phyloP scores from a whole-genome alignment of 2,329 filamentous ascomycete genomes.

The Fusarium tjaetaba region DNA sequence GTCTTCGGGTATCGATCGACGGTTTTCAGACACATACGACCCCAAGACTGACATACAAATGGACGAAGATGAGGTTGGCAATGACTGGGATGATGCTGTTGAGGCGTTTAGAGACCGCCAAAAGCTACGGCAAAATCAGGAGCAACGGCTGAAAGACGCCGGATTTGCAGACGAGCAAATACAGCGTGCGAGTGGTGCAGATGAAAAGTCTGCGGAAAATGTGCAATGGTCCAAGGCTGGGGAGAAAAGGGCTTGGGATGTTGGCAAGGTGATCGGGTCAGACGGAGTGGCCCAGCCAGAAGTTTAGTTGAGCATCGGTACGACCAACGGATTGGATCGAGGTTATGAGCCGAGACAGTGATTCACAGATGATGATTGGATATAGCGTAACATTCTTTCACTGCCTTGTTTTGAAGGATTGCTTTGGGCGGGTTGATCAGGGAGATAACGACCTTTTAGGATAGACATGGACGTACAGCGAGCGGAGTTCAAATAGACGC shows the following conservation, averaged over 20 bases:
- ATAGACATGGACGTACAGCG: background rate
- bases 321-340: slow-evolving; percentile 4
- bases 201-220: slow-evolving; percentile 68
- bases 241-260: slow-evolving; percentile 71
- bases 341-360: slow-evolving; percentile 10
- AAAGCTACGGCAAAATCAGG: slow-evolving; percentile 78
- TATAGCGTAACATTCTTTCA: slow-evolving; percentile 3
- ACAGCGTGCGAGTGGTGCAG: slow-evolving; percentile 65
- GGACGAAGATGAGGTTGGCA: slow-evolving; percentile 58
- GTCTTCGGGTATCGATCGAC: slow-evolving; percentile 77
- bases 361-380: slow-evolving; percentile 24
- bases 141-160: slow-evolving; percentile 77
- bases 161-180: slow-evolving; percentile 83
- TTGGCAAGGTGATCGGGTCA: slow-evolving; percentile 55
- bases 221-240: slow-evolving; percentile 78
- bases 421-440: slow-evolving; percentile 2
- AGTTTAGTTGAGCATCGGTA: slow-evolving; percentile 9
- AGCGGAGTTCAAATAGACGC: background rate
- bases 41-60: slow-evolving; percentile 65
- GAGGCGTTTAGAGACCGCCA: slow-evolving; percentile 84
- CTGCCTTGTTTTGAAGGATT: slow-evolving; percentile 14
- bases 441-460: background rate
- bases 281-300: slow-evolving; percentile 25
- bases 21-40: slow-evolving; percentile 76
- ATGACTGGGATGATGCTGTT: slow-evolving; percentile 82